Evolutionary conservation across 352 stramenopile species (phyloP).

Genomic region (Thraustochytrium striatum): DNA sequence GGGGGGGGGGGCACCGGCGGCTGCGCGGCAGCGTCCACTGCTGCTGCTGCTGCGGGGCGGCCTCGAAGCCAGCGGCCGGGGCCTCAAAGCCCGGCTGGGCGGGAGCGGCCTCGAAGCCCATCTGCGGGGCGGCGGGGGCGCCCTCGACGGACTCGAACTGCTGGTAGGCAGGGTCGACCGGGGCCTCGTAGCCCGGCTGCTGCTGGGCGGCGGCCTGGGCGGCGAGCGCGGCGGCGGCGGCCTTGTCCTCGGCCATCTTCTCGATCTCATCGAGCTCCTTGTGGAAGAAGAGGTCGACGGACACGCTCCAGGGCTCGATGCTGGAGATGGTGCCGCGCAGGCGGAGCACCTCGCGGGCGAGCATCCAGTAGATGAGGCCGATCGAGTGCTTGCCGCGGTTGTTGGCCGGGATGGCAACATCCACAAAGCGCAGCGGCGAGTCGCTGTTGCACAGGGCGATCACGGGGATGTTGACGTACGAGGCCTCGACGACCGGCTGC

Average conservation of each 20-base stretch:
- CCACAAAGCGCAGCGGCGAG: conserved; percentile 97
- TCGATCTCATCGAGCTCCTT: conserved; percentile 99
- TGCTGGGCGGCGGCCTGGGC: conserved; percentile 50
- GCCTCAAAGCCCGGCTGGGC: conserved; percentile 9
- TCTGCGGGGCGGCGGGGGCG: not conserved
- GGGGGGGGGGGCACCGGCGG: not conserved
- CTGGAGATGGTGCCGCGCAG: conserved; percentile 92
- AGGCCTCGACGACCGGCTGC: conserved; percentile 93
- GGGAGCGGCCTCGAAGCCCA: not conserved
- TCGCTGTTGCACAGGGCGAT: conserved; percentile 99
- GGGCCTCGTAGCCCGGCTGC: not conserved
- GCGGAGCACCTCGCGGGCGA: conserved; percentile 96
- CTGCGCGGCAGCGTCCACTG: not conserved
- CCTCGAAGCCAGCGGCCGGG: conserved; percentile 18
- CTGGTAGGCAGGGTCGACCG: conserved; percentile 24
- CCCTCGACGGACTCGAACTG: not conserved
- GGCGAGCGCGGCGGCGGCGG: conserved; percentile 67
- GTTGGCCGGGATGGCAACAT: conserved; percentile 99
- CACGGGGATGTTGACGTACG: conserved; percentile 98
- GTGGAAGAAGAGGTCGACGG: conserved; percentile 99
- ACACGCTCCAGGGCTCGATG: conserved; percentile 91
- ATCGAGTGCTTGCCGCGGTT: conserved; percentile 99
- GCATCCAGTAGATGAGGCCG: conserved; percentile 98
- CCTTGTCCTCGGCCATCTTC: conserved; percentile 95
- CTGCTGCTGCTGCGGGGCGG: not conserved